Base-by-base conservation (phyloP, 768 basidiomycete species). In the Fibroporia radiculosa region DNA sequence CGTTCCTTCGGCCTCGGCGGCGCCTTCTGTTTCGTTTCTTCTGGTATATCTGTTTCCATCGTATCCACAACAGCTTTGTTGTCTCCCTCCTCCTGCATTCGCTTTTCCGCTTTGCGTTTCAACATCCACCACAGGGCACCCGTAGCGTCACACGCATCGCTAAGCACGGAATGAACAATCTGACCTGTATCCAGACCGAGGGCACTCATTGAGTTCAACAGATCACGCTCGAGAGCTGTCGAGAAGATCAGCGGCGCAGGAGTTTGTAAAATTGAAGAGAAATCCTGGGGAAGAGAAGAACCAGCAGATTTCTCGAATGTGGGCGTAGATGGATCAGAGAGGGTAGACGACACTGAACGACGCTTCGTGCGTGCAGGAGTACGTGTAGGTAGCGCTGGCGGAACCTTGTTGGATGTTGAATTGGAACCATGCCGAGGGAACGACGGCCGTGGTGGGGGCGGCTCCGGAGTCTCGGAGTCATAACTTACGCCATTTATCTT, bases 81-180 rank as follows among this genome's bases (percentile, higher is more conserved):
- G 3, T 42, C 14, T 6, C 38, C 65, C 31, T 72, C 71, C 34
- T 66, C 69, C 18, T 71, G 22, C 8, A 69, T 70, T 35, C 71
- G 75, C 64, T 79, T 69, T 77, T 74, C 92, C 16, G 80, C 77
- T 56, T 82, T 93, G 61, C 81, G 77, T 62, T 81, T 84, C 39
- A 97, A 68, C 76, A 95, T 89, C 96, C 96, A 99, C 93, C 93
- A 99, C 6, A 90, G 65, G 1, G 93, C 90, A 7, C 91, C 85
- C 11, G 86, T 75, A 0, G 87, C 77, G 63, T 99, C 95, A 56
- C 95, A 99, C 0, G 95, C 95, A 63, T 97, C 80, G 23, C 75
- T 82, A 36, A 87, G 71, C 11, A 98, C 96, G 0, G 86, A 90
- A 60, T 98, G 93, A n/a, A 84, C 83, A 40, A 97, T 84, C 65